Base-by-base conservation (phyloP, 495 filamentous ascomycete genomes). In the Aspergillus biplanus region DNA sequence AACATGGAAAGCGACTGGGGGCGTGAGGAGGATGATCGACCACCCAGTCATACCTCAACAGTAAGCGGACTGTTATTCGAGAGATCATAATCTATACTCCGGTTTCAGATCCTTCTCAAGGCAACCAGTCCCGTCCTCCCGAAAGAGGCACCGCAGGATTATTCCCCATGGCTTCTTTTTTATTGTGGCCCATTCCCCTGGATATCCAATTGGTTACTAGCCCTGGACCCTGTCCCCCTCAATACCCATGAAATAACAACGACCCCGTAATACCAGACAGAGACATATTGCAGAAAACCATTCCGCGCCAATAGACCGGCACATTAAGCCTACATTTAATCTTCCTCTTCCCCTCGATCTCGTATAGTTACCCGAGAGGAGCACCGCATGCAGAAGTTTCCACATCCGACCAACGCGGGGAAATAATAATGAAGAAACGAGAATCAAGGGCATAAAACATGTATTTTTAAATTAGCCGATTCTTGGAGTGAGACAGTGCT, bases 1-100 rank as follows among this genome's bases (percentile, higher is more conserved):
- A 69, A 68, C 8, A 82, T 78, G 34, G 90, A 92, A 71, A 90
- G 88, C 67, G 58, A 69, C 2, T 92, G 89, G 90, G 90, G 89
- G 0, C 90, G 85, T 6, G 72, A 67, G 27, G 79, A 84, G 16
- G 80, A 78, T 54, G 89, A 92, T 72, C 68, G 91, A 52, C 89
- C 90, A 54, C 89, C 90, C 9, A 50, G 47, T 50, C 47, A 21
- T 31, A 18, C 16, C 47, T 21, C 6, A 9, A 50, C 16, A 27
- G 16, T 50, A 27, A 27, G 47, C 16, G 16, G 16, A 50, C n/a
- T 2, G 11, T 18, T 21, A 50, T 27, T 50, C 1, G 1, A 7
- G 27, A 21, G 16, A 18, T n/a, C 21, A 27, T 27, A 50, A 16
- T 11, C 39, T 27, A 6, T 44, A 27, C 47, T 49, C 15, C 16